Percentiles rank a stretch among this genome's conserved stretches.
Conservation (phyloP, 1,284 basidiomycete species). For the Mycena sp. region DNA sequence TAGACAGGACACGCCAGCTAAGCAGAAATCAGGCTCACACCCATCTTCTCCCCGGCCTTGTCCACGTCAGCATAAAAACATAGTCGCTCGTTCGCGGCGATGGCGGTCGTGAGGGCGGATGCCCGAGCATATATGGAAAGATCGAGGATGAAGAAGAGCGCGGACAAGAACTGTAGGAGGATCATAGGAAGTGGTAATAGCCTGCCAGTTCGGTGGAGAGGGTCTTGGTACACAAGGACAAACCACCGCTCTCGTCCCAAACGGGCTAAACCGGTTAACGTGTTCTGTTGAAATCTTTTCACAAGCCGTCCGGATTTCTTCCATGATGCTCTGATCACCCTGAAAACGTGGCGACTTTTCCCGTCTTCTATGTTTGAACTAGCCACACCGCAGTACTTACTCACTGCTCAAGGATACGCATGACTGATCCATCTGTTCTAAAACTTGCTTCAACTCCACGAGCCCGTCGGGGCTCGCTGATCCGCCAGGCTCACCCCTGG, state of each 20-base stretch:
- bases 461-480: not conserved
- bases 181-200: constrained; percentile 16
- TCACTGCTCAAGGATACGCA: too few species aligned
- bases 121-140: constrained; percentile 34
- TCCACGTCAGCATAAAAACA: constrained; percentile 99
- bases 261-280: too few species aligned
- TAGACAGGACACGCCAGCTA: constrained; percentile 9
- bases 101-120: constrained; percentile 87
- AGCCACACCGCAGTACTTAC: too few species aligned
- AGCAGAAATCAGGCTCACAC: constrained; percentile 58
- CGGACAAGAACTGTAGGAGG: constrained; percentile 22
- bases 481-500: too few species aligned
- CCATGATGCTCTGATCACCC: too few species aligned
- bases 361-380: too few species aligned
- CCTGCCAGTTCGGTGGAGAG: not conserved
- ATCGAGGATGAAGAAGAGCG: constrained; percentile 24
- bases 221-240: too few species aligned
- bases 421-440: constrained; percentile 1
- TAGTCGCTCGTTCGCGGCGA: constrained; percentile 86
- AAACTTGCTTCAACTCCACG: constrained; percentile 16
- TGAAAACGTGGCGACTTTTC: too few species aligned
- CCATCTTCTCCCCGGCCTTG: constrained; percentile 91
- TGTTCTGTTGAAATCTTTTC: too few species aligned
- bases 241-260: too few species aligned
- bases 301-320: too few species aligned